Base-by-base conservation (phyloP, 352 stramenopile genomes). In the Phytophthora fragariaefolia region DNA sequence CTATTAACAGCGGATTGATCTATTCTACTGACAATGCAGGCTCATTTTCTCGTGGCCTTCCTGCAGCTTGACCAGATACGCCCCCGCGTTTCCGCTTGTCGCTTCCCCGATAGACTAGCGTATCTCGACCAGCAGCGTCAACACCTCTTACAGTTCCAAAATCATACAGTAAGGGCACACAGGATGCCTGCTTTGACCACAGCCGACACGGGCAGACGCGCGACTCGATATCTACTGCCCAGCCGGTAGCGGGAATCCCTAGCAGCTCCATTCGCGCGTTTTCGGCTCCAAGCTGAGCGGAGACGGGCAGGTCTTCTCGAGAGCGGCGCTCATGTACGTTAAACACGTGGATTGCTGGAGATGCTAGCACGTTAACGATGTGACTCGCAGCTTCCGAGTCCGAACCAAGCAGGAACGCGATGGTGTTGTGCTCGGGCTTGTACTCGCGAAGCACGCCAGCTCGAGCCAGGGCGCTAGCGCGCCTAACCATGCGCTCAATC, bases 131-230 rank as follows among this genome's bases (percentile, higher is more conserved):
- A 23, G 38, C 28, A 1, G 24, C 22, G 24, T 43, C 49, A 7
- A 67, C 32, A 15, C 22, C n/a, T 2, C 50, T 32, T 3, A 26
- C 13, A 8, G 27, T 26, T 1, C 20, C 59, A 6, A 63, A 18
- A 6, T 57, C 46, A 27, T 42, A 57, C 8, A 73, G 36, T 0
- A 68, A 15, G 18, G 67, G 63, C 1, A 68, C 36, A 15, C 64
- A 67, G 17, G n/a, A 46, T n/a, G 2, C 52, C 50, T 7, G n/a
- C 40, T 36, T 67, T 73, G 12, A 43, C 38, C 22, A 22, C 8
- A 22, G 26, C 3, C 28, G 26, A 17, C 63, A 71, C 10, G 49
- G 63, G 17, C 26, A 71, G 0, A 3, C 30, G 1, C 30, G 27
- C 4, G 6, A 7, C 0, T 18, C 6, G 1, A 54, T 6, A 22